A percentile compares a stretch with the other conserved stretches of the same genome.
phyloP scores from a whole-genome alignment of 495 filamentous ascomycete genomes.

The Entonaema liquescens region DNA sequence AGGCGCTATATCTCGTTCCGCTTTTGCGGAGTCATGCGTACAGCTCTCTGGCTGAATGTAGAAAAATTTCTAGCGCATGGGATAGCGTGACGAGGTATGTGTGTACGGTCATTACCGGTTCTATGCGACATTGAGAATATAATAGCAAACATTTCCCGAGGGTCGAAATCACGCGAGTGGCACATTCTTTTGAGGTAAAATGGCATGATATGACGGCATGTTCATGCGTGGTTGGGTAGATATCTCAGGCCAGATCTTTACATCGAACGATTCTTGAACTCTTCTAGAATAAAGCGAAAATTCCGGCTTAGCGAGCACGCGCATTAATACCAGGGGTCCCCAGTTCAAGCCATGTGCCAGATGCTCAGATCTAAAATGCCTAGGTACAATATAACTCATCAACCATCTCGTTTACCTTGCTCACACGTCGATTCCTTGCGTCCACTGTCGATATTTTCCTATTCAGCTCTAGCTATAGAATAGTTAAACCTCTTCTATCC shows the following conservation, averaged over 20 bases:
- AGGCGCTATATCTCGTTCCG: slow-evolving; percentile 11
- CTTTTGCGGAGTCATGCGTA: slow-evolving; percentile 19
- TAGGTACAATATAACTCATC: not conserved
- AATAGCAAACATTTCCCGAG: not conserved
- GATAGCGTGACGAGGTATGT: slow-evolving; percentile 11
- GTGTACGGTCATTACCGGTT: slow-evolving; percentile 26
- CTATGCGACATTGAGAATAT: not conserved
- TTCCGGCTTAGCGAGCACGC: slow-evolving; percentile 22
- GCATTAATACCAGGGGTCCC: slow-evolving; percentile 19
- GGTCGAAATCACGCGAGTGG: slow-evolving; percentile 17
- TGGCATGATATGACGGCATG: slow-evolving; percentile 39
- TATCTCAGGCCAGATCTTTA: slow-evolving; percentile 23
- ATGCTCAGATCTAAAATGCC: slow-evolving; percentile 26
- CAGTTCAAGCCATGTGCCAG: slow-evolving; percentile 17
- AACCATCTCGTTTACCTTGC: not conserved
- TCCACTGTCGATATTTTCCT: not conserved
- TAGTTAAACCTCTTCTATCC: not conserved
- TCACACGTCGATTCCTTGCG: not conserved
- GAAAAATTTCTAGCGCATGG: slow-evolving; percentile 22
- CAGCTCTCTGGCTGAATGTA: slow-evolving; percentile 18
- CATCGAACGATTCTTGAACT: slow-evolving; percentile 31
- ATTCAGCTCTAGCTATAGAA: not conserved
- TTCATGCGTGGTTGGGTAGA: slow-evolving; percentile 32
- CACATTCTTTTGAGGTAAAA: slow-evolving; percentile 15
- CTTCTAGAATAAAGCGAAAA: slow-evolving; percentile 33